Conservation (phyloP, 2,329 filamentous ascomycete species). For the Pseudonectria buxi region DNA sequence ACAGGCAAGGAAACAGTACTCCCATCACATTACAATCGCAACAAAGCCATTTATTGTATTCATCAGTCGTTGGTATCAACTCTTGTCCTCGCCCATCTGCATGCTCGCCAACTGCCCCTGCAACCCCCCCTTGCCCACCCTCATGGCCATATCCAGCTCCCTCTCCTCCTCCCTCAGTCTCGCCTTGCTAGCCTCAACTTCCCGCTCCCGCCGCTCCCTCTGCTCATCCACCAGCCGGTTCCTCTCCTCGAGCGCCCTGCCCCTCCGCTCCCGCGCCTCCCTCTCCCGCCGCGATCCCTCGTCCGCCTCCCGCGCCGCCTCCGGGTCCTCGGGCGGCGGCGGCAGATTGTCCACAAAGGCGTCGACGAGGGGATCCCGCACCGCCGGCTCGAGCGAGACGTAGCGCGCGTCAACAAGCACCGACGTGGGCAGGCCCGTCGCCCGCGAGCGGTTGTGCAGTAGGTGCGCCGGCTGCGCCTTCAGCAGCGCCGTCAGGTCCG, state of each 20-base stretch:
- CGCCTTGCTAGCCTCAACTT: slow-evolving; percentile 54
- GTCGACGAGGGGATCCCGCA: slow-evolving; percentile 59
- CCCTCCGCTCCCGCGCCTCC: slow-evolving; percentile 51
- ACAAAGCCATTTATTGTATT: no score
- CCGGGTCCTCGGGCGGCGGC: slow-evolving; percentile 43
- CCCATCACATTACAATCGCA: no score
- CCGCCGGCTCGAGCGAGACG: slow-evolving; percentile 55
- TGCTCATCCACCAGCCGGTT: slow-evolving; percentile 57
- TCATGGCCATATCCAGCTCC: slow-evolving; percentile 63
- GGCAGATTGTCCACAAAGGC: slow-evolving; percentile 59
- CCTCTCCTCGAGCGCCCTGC: slow-evolving; percentile 60
- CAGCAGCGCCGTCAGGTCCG: slow-evolving; percentile 61
- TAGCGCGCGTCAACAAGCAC: slow-evolving; percentile 63
- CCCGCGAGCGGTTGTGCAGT: slow-evolving; percentile 53
- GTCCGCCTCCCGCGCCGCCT: slow-evolving; percentile 38
- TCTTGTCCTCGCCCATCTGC: slow-evolving; percentile 17
- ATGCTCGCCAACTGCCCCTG: slow-evolving; percentile 48
- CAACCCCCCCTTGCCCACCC: slow-evolving; percentile 59
- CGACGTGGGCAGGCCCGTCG: slow-evolving; percentile 52
- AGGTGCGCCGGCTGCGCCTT: slow-evolving; percentile 50
- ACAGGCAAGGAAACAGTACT: no score
- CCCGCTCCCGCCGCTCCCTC: slow-evolving; percentile 51
- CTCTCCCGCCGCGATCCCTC: slow-evolving; percentile 42
- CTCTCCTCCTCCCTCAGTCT: slow-evolving; percentile 58
- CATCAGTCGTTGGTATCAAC: slow-evolving; percentile 9